Base-by-base conservation (phyloP, 306 rosid species). In the Herpetospermum pedunculosum region DNA sequence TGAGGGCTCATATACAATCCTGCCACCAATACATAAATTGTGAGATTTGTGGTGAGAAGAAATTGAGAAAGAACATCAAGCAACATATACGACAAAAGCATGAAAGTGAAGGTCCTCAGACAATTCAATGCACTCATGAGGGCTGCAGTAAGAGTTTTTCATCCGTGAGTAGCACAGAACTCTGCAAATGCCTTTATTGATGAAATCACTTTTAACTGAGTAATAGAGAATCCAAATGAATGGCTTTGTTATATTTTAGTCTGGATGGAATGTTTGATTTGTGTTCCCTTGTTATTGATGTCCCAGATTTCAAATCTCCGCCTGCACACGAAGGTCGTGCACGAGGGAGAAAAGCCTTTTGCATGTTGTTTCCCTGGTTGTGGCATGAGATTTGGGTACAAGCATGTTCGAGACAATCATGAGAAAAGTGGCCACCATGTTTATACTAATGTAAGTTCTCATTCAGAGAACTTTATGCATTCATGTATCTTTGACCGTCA, bases 321-420 rank as follows among this genome's bases (percentile, higher is more conserved):
- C 10, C 88, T 71, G 54, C 98, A 93, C 75, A 76, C 80, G 75
- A 91, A 83, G 81, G 98, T 84, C 30, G 96, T 84, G 77, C 98
- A 94, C 80, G 78, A 85, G 1, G 55, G 84, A 35, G 67, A 26
- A 2, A 94, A 82, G 50, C 97, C 90, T 6, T 94, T 81, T 70
- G 76, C 70, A 10, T 94, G 98, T 64, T 73, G 92, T 72, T 86
- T 91, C 80, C 67, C 85, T n/a, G 85, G 88, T 74, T 93, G 98
- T 76, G 90, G 91, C 70, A 80, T 85, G 97, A 91, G 92, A 64
- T 94, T 94, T 59, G 83, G 96, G 7, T 89, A 89, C 85, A 94
- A 91, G 78, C 98, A 94, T 1, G 98, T 94, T 41, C 78, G 98
- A 81, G 92, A 94, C 54, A 91, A 88, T 10, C 98, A 89, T 4